A percentile compares a stretch with the other conserved stretches of the same genome.
Evolutionary conservation across 2,329 filamentous ascomycete genomes (phyloP).

Genomic region (Clarireedia sp.): DNA sequence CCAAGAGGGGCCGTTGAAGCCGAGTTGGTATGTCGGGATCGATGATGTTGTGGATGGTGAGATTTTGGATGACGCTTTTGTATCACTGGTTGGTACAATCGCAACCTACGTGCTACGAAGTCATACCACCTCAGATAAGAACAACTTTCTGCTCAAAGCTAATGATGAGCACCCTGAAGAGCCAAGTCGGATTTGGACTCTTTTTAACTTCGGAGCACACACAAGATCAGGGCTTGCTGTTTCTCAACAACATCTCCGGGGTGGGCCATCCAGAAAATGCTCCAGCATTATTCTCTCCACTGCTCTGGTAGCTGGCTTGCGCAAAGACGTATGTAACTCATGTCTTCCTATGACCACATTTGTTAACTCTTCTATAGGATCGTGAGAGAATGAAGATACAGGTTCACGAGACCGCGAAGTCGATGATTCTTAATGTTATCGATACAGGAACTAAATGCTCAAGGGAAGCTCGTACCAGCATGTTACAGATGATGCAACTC

Average conservation of each 20-base stretch:
- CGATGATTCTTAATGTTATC: slow-evolving; percentile 21
- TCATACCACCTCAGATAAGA: slow-evolving; percentile 11
- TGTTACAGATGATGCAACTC: slow-evolving; percentile 23
- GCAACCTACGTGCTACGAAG: slow-evolving; percentile 17
- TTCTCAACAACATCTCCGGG: slow-evolving; percentile 4
- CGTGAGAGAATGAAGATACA: slow-evolving; percentile 10
- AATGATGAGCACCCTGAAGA: background rate
- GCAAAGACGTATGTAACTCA: slow-evolving; percentile 17
- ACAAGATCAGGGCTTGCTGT: background rate
- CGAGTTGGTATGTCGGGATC: slow-evolving; percentile 10
- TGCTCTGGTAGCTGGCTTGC: slow-evolving; percentile 19
- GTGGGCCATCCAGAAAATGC: slow-evolving; percentile 7
- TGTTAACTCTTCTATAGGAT: slow-evolving; percentile 14
- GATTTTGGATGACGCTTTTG: slow-evolving; percentile 1
- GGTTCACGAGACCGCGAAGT: slow-evolving; percentile 15
- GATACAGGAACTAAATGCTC: slow-evolving; percentile 11
- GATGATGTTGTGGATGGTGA: background rate
- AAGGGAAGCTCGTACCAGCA: slow-evolving; percentile 14
- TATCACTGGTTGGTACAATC: slow-evolving; percentile 17
- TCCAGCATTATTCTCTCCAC: slow-evolving; percentile 8
- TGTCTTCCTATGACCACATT: background rate
- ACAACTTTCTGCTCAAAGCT: slow-evolving; percentile 12
- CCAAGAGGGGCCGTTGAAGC: background rate
- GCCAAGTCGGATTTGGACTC: slow-evolving; percentile 8
- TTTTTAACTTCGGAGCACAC: slow-evolving; percentile 7